Conservation (phyloP, 441 rosid genomes). For the Biscutella laevigata region DNA sequence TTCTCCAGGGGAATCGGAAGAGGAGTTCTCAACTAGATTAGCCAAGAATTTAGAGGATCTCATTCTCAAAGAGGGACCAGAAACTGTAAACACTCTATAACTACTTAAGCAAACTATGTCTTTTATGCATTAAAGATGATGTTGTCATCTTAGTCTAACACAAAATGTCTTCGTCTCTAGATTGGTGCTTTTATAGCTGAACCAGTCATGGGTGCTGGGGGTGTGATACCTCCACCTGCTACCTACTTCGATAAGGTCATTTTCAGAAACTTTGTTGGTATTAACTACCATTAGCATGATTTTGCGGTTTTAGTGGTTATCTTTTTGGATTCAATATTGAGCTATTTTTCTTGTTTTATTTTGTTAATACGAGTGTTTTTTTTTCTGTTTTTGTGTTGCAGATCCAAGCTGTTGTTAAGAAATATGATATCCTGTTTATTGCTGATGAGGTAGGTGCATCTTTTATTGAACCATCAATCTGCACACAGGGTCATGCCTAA, state of each 20-base stretch:
- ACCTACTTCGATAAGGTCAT: slow-evolving; percentile 89
- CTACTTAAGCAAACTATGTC: neutral
- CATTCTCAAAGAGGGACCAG: slow-evolving; percentile 94
- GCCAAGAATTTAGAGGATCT: slow-evolving; percentile 82
- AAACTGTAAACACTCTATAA: slow-evolving; percentile 45
- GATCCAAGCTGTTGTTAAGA: slow-evolving; percentile 86
- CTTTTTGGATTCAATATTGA: neutral
- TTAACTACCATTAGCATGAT: neutral
- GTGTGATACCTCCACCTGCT: slow-evolving; percentile 93
- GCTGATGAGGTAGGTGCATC: slow-evolving; percentile 73
- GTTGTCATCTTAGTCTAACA: slow-evolving; percentile 18
- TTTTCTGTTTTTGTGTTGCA: slow-evolving; percentile 26
- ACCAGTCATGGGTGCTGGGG: slow-evolving; percentile 99
- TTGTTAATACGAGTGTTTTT: neutral
- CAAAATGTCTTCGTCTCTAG: slow-evolving; percentile 30
- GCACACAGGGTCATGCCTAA: neutral
- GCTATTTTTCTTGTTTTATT: neutral
- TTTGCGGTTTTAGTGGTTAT: neutral
- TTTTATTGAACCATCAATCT: neutral
- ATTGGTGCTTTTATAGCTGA: slow-evolving; percentile 97
- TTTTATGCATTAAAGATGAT: neutral
- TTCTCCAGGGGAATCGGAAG: slow-evolving; percentile 77
- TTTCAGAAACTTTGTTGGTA: neutral
- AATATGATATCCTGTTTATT: slow-evolving; percentile 76
- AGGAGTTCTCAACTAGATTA: slow-evolving; percentile 85